Evolutionary conservation across 108 stramenopile genomes (phyloP), one percentile per base, ranked within the genome.

Genomic region (Pseudonitzschia multistriata): DNA sequence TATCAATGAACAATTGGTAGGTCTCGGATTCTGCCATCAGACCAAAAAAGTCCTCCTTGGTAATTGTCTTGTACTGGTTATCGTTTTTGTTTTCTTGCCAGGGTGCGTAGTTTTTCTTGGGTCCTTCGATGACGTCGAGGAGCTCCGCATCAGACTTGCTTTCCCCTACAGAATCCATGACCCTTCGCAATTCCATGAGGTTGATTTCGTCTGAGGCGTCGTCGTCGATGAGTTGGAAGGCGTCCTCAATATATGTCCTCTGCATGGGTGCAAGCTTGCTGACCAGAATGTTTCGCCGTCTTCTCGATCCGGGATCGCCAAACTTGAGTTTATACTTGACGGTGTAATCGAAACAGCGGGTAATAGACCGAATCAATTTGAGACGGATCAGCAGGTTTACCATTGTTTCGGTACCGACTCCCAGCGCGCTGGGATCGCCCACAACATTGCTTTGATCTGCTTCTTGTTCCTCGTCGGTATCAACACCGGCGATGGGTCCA

Each of bases 1-100:
- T 91, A 29, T 94, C 93, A 39, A 78, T 66, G 71, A 94, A 94
- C 67, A 94, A 75, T 53, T 88, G 75, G 67, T 86, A 91, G 39
- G 90, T 90, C 62, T 94, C 93, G 0, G 88, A 88, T 67, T 94
- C 90, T 35, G 93, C 93, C 87, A 94, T 94, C 49, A 94, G 78
- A 11, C 90, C 93, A 79, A 91, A 79, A 68, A 94, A 94, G 45
- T 90, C 93, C 5, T 72, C 36, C 19, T 74, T 68, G 49, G 72
- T 81, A 27, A 94, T 80, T 3, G 69, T 84, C 19, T 67, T 61
- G 49, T 86, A 81, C 5, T 86, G 85, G 52, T 84, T 85, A 10
- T 85, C 59, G 29, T 24, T 8, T 59, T n/a, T 59, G 22, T 49
- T 33, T 22, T 35, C 36, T n/a, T 62, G 59, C 48, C 66, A 49